Percentiles rank a stretch among this genome's conserved stretches.
Conservation (phyloP, 208 protist species). For the Wallacemonas sp. region DNA sequence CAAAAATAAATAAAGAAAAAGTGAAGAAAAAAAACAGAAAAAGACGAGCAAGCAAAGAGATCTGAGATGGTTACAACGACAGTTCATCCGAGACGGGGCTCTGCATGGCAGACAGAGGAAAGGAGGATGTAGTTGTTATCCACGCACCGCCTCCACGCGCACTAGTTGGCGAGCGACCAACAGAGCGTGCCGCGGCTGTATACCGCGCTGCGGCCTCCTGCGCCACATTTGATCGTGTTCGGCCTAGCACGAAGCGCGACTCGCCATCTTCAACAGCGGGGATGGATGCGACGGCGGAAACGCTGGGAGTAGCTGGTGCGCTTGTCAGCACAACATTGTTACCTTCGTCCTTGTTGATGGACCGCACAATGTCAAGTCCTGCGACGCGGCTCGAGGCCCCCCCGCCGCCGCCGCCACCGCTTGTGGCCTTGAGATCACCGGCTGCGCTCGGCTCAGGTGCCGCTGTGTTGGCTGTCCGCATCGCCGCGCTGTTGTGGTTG, state of each 20-base stretch:
- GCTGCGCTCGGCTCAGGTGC: no score
- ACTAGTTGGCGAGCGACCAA: conserved; percentile 6
- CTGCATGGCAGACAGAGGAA: neutral
- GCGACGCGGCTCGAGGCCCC: no score
- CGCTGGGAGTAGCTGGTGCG: neutral
- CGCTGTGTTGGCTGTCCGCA: neutral
- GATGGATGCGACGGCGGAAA: neutral
- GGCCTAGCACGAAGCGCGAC: neutral
- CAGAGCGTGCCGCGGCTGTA: conserved; percentile 7
- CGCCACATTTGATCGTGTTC: conserved; percentile 7
- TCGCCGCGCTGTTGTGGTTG: neutral
- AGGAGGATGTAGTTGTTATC: neutral
- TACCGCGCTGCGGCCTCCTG: conserved; percentile 2
- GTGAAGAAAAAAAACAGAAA: neutral
- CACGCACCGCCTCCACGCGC: neutral
- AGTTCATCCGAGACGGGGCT: neutral
- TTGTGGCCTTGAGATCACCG: no score
- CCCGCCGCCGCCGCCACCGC: no score
- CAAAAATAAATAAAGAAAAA: neutral
- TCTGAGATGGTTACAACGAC: neutral
- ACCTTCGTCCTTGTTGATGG: no score
- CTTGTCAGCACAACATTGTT: no score
- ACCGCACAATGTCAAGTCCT: no score
- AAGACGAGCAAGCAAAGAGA: neutral
- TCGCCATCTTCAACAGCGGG: neutral